Evolutionary conservation across 2,329 filamentous ascomycete genomes (phyloP), one percentile per base, ranked within the genome.

Genomic region (Fusarium fujikuroi): DNA sequence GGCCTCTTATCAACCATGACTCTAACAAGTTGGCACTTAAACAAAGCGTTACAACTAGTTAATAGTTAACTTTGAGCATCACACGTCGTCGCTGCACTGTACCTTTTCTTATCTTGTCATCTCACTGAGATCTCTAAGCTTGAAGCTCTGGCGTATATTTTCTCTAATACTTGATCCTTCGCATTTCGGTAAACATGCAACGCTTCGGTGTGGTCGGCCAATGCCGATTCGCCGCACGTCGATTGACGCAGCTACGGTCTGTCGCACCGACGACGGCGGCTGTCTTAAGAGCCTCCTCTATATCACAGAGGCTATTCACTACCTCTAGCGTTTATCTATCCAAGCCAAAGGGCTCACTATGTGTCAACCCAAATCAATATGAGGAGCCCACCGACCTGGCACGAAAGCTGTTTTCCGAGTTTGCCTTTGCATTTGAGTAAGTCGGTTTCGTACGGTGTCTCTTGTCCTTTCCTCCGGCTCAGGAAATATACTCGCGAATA

Each of bases 341-440:
- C 15, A 76, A 78, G 60, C 61, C 75, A 19, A 72, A 75, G 40
- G 68, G 73, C 7, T 74, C 75, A 50, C 60, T 76, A 32, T 58
- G 74, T 18, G 65, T 76, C 47, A 70, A 78, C 32, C 67, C 72
- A 7, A 69, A 70, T 37, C 43, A 60, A 12, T 69, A 73, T 28
- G 62, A 77, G 30, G 75, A 76, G 40, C 75, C 76, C 19, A 76
- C 64, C 25, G 61, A 69, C 19, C 71, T 69, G 42, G 67, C 75
- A 37, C 70, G 71, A 37, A 77, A 77, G 46, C 74, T 76, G 25
- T 75, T 80, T 44, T 79, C 79, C 7, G 79, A 82, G 66, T 78
- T 83, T 63, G 81, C 76, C 7, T 82, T 83, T 72, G 81, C 81
- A n/a, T 83, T 83, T 53, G 81, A 83, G 81, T 82, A 74, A 39